A percentile compares a stretch with the other conserved stretches of the same genome.
These are phyloP conservation scores for Ganoderma sinense DNA, from an alignment of 1,284 basidiomycete species.

Conservation along the genomic window DNA sequence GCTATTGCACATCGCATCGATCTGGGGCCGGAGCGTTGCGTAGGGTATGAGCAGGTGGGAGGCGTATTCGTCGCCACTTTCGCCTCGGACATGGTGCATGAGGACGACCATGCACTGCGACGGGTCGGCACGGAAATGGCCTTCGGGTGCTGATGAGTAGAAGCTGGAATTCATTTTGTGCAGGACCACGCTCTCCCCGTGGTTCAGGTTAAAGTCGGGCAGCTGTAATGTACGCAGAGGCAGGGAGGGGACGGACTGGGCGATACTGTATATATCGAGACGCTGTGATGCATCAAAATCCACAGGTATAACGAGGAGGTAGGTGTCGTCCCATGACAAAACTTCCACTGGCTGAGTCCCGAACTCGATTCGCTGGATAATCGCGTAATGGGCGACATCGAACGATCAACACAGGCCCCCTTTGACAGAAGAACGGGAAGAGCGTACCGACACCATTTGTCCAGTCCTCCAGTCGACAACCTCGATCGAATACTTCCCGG, in stretches of 20 bases:
- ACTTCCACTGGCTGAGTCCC: neutral
- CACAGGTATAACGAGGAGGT: neutral
- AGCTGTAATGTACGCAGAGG: neutral
- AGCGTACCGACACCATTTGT: neutral
- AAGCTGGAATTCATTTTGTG: neutral
- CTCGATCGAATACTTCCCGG: too few species aligned
- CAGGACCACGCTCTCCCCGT: neutral
- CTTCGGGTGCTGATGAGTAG: neutral
- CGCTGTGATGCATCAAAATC: neutral
- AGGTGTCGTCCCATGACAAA: neutral
- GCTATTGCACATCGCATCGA: neutral
- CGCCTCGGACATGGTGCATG: neutral
- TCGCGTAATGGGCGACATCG: neutral
- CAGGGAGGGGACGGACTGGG: neutral
- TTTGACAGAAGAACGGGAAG: neutral
- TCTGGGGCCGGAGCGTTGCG: neutral
- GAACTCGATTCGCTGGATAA: neutral
- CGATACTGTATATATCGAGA: neutral
- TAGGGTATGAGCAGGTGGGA: neutral
- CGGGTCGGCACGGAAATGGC: neutral
- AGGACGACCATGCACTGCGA: neutral
- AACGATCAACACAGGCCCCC: neutral
- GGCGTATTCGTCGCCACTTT: neutral
- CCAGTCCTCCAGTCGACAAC: neutral
- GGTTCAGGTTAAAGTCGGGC: neutral